Percentiles rank a stretch among this genome's conserved stretches.
Conservation (phyloP, 768 basidiomycete genomes). For the Lyophyllum semitale region DNA sequence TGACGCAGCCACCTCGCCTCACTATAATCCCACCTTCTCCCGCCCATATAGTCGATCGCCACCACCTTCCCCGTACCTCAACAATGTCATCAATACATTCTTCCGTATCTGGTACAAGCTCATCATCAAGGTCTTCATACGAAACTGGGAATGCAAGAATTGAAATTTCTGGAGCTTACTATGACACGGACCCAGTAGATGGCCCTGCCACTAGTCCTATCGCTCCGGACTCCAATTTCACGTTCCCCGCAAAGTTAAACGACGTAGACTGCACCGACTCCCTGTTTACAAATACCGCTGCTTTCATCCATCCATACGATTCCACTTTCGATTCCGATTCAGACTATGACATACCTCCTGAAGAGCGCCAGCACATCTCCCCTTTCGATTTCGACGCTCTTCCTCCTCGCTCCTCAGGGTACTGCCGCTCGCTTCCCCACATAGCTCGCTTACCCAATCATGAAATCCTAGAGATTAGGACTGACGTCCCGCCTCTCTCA, state of each 20-base stretch:
- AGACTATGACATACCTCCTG: conserved; percentile 32
- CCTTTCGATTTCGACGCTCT: conserved; percentile 56
- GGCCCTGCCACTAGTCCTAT: conserved; percentile 32
- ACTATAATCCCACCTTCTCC: conserved; percentile 30
- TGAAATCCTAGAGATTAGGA: conserved; percentile 19
- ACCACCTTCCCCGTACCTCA: conserved; percentile 21
- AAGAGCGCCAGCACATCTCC: conserved; percentile 39
- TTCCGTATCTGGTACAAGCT: conserved; percentile 22
- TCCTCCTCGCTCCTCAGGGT: conserved; percentile 30
- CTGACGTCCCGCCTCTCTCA: conserved; percentile 21
- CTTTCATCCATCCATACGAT: conserved; percentile 53
- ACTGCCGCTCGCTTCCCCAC: conserved; percentile 1
- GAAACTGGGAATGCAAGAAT: conserved; percentile 27
- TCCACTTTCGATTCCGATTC: conserved; percentile 24
- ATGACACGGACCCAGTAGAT: conserved; percentile 38
- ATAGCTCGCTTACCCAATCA: conserved; percentile 4
- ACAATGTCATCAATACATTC: conserved; percentile 16
- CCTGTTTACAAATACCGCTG: conserved; percentile 41
- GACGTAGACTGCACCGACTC: conserved; percentile 7
- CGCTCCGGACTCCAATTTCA: conserved; percentile 18
- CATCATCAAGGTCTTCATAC: conserved; percentile 20
- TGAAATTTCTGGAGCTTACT: conserved; percentile 44
- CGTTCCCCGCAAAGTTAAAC: conserved; percentile 15
- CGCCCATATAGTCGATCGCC: conserved; percentile 21
- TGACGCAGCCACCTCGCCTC: conserved; percentile 21